Evolutionary conservation across 768 basidiomycete genomes (phyloP).

Genomic region (Lactarius hatsudake): DNA sequence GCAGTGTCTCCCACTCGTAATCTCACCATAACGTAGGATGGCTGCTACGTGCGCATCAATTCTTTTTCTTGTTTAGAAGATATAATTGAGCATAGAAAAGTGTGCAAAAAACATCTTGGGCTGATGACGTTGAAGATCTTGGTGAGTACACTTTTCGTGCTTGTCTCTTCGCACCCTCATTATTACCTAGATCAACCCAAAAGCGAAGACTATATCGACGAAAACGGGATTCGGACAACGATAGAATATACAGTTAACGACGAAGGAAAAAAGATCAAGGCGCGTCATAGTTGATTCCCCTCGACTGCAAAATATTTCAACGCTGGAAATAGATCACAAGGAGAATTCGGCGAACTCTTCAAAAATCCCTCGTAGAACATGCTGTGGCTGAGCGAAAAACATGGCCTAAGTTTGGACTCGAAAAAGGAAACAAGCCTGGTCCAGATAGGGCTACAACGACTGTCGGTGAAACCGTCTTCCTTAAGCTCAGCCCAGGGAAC

Average conservation of each 20-base stretch:
- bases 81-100: conserved; percentile 30
- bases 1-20: not conserved
- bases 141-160: conserved; percentile 25
- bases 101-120: conserved; percentile 37
- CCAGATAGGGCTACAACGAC: conserved; percentile 43
- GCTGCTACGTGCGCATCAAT: not conserved
- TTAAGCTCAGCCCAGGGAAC: conserved; percentile 53
- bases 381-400: conserved; percentile 89
- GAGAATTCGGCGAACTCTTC: conserved; percentile 79
- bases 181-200: conserved; percentile 43
- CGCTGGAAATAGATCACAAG: conserved; percentile 64
- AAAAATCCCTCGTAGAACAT: conserved; percentile 92
- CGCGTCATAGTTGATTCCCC: conserved; percentile 35
- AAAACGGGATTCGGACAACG: conserved; percentile 84
- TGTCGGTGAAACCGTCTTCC: conserved; percentile 69
- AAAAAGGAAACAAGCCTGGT: conserved; percentile 51
- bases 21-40: not conserved
- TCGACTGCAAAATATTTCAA: not conserved
- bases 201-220: conserved; percentile 72
- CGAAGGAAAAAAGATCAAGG: conserved; percentile 92
- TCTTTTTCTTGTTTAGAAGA: not conserved
- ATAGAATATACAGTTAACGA: conserved; percentile 57
- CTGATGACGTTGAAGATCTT: conserved; percentile 41
- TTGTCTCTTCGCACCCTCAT: not conserved
- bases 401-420: conserved; percentile 92